Evolutionary conservation across 2,329 filamentous ascomycete genomes (phyloP), one percentile per base, ranked within the genome.

Genomic region (Ophiostoma perfectum): DNA sequence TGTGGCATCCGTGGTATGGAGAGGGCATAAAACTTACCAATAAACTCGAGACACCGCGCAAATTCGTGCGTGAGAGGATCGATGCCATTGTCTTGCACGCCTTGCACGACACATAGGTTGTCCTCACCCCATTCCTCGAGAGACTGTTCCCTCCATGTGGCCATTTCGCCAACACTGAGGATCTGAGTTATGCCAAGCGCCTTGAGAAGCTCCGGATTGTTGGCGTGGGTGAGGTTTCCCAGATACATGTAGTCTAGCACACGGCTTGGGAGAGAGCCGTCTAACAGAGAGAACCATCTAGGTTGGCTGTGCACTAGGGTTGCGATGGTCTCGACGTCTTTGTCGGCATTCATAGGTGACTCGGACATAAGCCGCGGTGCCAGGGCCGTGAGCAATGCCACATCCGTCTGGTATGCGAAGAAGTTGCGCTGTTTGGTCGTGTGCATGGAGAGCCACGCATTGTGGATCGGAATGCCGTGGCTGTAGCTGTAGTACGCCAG

Each of bases 21-120:
- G n/a, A n/a, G n/a, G n/a, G n/a, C n/a, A n/a, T n/a, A n/a, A n/a
- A n/a, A 38, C 90, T 78, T 81, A 97, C 94, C 90, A 77, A 99
- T 97, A 74, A 98, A 99, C 41, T 91, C 87, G 63, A 99, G 82
- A 75, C 94, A 98, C 52, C 89, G 84, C 73, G 88, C 85, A 78
- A 98, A 96, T 73, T 97, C 91, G 45, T 90, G 86, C 44, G 89
- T 96, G 74, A 99, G 80, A 4, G 93, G 90, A 78, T 99, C 95
- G 70, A 98, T 95, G 4, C 95, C 95, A 75, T 99, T 99, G 75
- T 99, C 95, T 76, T 98, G 95, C 5, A 99, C 92, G 14, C 90
- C 86, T 75, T 94, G 88, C 45, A 99, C 86, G 73, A 89, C 85
- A 75, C 95, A 87, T 18, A 97, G 80, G 72, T 96, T 95, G 47